These are phyloP conservation scores for Hyaloscypha bicolor DNA, from an alignment of 495 filamentous ascomycete genomes.

Conservation along the genomic window DNA sequence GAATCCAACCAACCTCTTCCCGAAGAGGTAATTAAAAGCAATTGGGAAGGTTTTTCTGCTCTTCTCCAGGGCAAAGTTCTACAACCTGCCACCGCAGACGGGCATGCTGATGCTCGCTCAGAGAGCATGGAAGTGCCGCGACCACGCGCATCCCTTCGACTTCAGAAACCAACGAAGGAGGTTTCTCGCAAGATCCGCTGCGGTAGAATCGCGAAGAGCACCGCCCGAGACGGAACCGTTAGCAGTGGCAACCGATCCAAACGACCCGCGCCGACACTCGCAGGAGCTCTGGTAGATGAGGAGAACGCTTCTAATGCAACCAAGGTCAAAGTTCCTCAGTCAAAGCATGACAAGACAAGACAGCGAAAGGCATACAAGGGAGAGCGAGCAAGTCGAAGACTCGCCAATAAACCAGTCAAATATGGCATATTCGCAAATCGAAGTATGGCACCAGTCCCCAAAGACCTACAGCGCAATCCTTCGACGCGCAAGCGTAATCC, in stretches of 20 bases:
- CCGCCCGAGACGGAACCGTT: too few species aligned
- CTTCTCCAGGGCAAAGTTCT: slow-evolving; percentile 8
- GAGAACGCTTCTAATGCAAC: not conserved
- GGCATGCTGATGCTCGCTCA: not conserved
- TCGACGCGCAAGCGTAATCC: too few species aligned
- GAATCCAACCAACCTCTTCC: slow-evolving; percentile 8
- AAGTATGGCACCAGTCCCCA: too few species aligned
- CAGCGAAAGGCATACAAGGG: not conserved
- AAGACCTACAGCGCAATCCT: too few species aligned
- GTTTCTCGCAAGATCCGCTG: slow-evolving; percentile 3
- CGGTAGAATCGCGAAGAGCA: too few species aligned
- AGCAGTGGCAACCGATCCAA: slow-evolving; percentile 12
- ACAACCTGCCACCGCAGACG: slow-evolving; percentile 8
- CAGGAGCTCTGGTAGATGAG: slow-evolving; percentile 14
- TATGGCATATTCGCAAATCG: too few species aligned
- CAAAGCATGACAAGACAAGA: too few species aligned
- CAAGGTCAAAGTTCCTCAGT: not conserved
- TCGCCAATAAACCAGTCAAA: too few species aligned
- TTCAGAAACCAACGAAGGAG: too few species aligned
- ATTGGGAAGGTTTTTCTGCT: not conserved
- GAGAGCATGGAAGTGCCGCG: too few species aligned
- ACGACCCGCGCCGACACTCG: slow-evolving; percentile 6
- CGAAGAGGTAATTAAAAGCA: slow-evolving; percentile 4
- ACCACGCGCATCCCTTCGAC: too few species aligned
- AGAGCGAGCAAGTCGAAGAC: not conserved